phyloP scores from a whole-genome alignment of 225 moss, liverwort and hornwort species.

The Anthoceros angustus region DNA sequence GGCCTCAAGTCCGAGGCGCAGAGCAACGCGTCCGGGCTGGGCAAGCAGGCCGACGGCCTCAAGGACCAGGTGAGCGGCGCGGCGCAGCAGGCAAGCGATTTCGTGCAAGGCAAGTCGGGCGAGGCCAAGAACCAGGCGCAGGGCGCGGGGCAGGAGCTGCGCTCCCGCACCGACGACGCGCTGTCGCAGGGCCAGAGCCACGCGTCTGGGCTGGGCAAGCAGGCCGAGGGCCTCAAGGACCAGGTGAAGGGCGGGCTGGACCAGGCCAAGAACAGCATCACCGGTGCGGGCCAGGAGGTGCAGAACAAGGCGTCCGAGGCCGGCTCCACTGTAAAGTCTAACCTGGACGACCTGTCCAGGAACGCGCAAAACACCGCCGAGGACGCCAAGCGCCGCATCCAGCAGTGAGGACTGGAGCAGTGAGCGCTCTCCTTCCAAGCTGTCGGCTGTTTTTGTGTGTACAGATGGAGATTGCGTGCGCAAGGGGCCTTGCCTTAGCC shows the following conservation, averaged over 20 bases:
- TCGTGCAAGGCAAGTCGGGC: background rate
- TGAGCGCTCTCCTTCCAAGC: background rate
- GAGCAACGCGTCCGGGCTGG: background rate
- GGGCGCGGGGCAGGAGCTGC: background rate
- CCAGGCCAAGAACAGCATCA: background rate
- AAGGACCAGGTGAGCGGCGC: background rate
- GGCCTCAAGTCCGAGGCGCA: too few species aligned
- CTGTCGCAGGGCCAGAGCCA: background rate
- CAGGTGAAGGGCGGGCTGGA: background rate
- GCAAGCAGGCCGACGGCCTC: background rate
- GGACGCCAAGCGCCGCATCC: constrained; percentile 2
- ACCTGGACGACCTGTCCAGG: background rate
- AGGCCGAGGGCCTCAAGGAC: background rate
- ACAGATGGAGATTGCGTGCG: too few species aligned
- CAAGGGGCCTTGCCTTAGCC: too few species aligned
- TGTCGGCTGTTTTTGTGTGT: too few species aligned
- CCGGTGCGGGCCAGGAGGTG: background rate
- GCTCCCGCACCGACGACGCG: background rate
- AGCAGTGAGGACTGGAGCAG: background rate
- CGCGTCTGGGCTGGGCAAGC: background rate
- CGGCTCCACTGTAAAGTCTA: background rate
- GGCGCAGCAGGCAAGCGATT: background rate
- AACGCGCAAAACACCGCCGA: background rate
- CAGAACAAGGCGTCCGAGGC: background rate
- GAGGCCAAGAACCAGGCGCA: background rate